Base-by-base conservation (phyloP, 2,329 filamentous ascomycete species). In the Exophiala calicioides region DNA sequence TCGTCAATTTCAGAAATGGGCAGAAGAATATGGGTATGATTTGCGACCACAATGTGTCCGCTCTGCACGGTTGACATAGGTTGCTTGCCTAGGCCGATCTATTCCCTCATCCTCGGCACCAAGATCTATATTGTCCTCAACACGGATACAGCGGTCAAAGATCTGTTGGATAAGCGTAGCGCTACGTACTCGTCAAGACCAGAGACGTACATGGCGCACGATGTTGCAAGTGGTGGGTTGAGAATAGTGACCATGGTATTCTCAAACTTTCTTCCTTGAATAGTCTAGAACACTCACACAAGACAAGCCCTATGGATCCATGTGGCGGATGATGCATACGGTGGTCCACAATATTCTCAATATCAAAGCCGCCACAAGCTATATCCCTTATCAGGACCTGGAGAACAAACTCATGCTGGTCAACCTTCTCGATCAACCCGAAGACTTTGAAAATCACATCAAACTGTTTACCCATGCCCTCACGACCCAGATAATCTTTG, bases 41-140 rank as follows among this genome's bases (percentile, higher is more conserved):
- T n/a, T n/a, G n/a, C n/a, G n/a, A n/a, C n/a, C n/a, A n/a, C n/a
- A n/a, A n/a, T n/a, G n/a, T n/a, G n/a, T n/a, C n/a, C n/a, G n/a
- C n/a, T n/a, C n/a, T n/a, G n/a, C n/a, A n/a, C 27, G 3, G 30
- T n/a, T n/a, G n/a, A n/a, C n/a, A n/a, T n/a, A n/a, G n/a, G n/a
- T n/a, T n/a, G n/a, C n/a, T n/a, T n/a, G n/a, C n/a, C n/a, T n/a
- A 51, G 44, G 0, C 73, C 75, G 0, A 59, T 80, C 0, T 79
- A 74, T 55, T 74, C 69, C 0, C 62, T 80, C 1, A 74, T 77
- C 1, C 61, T 79, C 0, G 77, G 77, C 1, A 71, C 71, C 0
- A 68, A 71, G 33, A 63, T 66, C 6, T 60, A 76, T 52, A 63
- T 80, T 13, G 71, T 80, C 0, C 60, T 80, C 0, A 71, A 66